Base-by-base conservation (phyloP, 1,284 basidiomycete species). In the Ceratobasidium sp. region DNA sequence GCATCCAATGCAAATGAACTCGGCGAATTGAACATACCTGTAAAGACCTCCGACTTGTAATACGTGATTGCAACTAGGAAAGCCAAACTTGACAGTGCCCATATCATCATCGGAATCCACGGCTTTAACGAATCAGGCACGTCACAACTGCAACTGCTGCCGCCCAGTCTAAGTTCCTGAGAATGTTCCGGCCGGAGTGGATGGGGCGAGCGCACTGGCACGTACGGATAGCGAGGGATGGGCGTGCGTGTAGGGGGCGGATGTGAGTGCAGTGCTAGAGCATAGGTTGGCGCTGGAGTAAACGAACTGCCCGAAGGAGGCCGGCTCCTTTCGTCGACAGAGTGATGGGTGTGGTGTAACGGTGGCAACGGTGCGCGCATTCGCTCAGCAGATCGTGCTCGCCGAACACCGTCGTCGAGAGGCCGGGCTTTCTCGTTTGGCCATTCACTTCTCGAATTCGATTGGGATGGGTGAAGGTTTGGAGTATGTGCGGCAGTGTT, bases 21-120 rank as follows among this genome's bases (percentile, higher is more conserved):
- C 23, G 53, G 30, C 23, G 12, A 21, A 14, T 25, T 28, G 36
- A 73, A 81, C 88, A 78, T 76, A 91, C 91, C 84, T 77, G 84
- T 81, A 79, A 92, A 92, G 58, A 92, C 84, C 77, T 92, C 84
- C 33, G 84, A 83, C 81, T 87, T 89, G 84, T 89, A 92, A 76
- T 91, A 86, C 42, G 87, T 86, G 77, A 92, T 86, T 36, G 89
- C 90, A 67, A 88, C 40, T 80, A 49, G 92, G 78, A 76, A 92
- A 9, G 61, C 73, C 28, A 74, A 18, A 18, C 69, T 74, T 7
- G 73, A 72, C 8, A 67, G 44, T 11, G 82, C 85, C 79, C 92
- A 92, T 63, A 88, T 78, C 74, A 91, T 83, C 75, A 92, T 81
- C 48, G 91, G 91, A 42, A 88, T 80, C 90, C 90, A 92, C 71